Percentiles rank a stretch among this genome's conserved stretches.
phyloP scores from a whole-genome alignment of 1,139 yeast genomes.

The Kodamaea suecica region DNA sequence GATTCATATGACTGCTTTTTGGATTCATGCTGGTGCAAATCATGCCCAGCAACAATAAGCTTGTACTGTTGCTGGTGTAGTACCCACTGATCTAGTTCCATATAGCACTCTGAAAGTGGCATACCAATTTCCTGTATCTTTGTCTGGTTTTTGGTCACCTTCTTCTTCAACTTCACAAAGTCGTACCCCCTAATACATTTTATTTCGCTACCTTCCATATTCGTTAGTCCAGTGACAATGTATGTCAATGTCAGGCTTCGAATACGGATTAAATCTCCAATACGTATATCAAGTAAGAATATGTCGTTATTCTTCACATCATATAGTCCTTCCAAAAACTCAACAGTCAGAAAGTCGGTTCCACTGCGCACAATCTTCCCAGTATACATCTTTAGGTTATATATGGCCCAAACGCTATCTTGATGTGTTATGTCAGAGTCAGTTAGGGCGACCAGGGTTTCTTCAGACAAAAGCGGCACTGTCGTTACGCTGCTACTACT shows the following conservation, averaged over 20 bases:
- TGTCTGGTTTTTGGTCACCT: conserved; percentile 12
- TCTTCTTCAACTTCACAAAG: conserved; percentile 34
- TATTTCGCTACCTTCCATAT: conserved; percentile 21
- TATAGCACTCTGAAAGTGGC: conserved; percentile 20
- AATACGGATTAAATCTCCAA: conserved; percentile 31
- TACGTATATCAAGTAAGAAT: conserved; percentile 32
- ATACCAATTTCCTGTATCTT: conserved; percentile 16
- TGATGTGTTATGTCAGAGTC: conserved; percentile 18
- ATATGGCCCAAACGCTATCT: conserved; percentile 38
- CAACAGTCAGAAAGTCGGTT: conserved; percentile 26
- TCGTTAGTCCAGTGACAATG: conserved; percentile 44
- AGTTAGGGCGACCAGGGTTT: conserved; percentile 18
- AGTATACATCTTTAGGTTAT: conserved; percentile 35
- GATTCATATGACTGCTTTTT: conserved; percentile 4
- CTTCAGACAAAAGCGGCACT: conserved; percentile 18
- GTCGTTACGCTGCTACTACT: conserved; percentile 1
- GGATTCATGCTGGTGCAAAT: conserved; percentile 8
- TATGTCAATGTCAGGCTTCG: conserved; percentile 23
- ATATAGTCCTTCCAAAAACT: conserved; percentile 33
- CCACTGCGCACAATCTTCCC: conserved; percentile 25
- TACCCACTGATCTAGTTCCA: conserved; percentile 44
- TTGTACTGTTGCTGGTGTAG: conserved; percentile 33
- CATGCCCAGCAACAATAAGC: conserved; percentile 8
- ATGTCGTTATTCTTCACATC: conserved; percentile 30
- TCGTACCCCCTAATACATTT: conserved; percentile 61